phyloP scores from a whole-genome alignment of 192 early-diverging fungal genomes.

The Coemansia sp. region DNA sequence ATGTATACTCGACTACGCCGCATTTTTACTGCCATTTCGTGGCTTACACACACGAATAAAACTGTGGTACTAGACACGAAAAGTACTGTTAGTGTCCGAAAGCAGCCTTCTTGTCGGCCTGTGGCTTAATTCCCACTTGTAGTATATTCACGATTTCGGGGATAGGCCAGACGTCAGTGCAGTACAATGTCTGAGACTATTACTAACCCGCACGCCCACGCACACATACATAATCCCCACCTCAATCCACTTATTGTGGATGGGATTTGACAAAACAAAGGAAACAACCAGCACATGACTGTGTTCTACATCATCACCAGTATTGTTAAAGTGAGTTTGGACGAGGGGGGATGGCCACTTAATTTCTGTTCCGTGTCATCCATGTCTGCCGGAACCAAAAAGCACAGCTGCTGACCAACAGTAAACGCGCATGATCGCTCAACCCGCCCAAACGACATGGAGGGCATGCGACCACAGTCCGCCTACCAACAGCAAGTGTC shows the following conservation, averaged over 20 bases:
- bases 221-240: slow-evolving; percentile 2
- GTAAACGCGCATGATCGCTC: neutral
- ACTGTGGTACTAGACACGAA: neutral
- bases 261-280: neutral
- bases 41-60: slow-evolving; percentile 5
- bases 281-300: neutral
- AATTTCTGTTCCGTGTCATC: neutral
- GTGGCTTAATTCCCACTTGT: neutral
- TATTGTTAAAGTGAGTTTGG: slow-evolving; percentile 1
- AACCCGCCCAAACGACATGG: neutral
- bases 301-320: neutral
- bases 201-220: neutral
- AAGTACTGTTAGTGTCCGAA: neutral
- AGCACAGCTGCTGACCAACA: neutral
- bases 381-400: slow-evolving; percentile 4
- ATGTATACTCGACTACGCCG: neutral
- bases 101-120: neutral
- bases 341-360: neutral
- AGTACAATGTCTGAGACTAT: neutral
- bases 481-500: neutral
- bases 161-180: neutral
- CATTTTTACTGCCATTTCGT: neutral
- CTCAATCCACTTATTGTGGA: neutral
- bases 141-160: neutral
- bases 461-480: neutral